Evolutionary conservation across 306 rosid genomes (phyloP), one percentile per base, ranked within the genome.

Genomic region (Alnus glutinosa): DNA sequence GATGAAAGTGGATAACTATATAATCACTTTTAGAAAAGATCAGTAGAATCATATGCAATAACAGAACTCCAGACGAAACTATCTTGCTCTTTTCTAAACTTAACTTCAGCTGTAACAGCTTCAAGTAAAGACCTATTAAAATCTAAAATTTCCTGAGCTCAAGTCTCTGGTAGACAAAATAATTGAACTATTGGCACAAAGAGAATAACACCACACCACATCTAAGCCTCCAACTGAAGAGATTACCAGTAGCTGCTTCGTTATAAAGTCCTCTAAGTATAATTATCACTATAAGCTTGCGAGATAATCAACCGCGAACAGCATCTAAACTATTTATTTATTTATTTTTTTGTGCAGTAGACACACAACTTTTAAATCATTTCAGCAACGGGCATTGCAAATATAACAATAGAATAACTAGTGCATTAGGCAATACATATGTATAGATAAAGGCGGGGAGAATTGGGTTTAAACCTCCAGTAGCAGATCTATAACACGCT

Each of bases 401-500:
- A 78, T 74, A 12, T 48, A 18, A 10, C 18, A 73, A 77, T 9
- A 52, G 5, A 36, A 74, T 7, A 46, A 0, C 30, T 14, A 79
- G 3, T 37, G 58, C 55, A 70, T 59, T 37, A 76, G 77, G 74
- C 12, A 34, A 59, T 70, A 69, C 9, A 34, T 47, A 61, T 46
- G 16, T 11, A 36, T 5, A 68, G 37, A 34, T 78, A 34, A 79
- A 70, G 58, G 55, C 68, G 18, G 19, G 47, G 30, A 55, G 16
- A 64, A 58, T 34, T 36, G 9, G 57, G 48, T 75, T 63, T 23
- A 57, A 82, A 93, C 99, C 96, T 95, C 96, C 1, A 83, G 79
- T 57, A 95, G 89, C 61, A 91, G 89, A 89, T 84, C 86, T 18
- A 95, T 95, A 47, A 95, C 98, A 57, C 96, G 92, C 88, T 90